These are phyloP conservation scores for Wickerhamomyces subpelliculosus DNA, from an alignment of 805 yeast genomes.

Conservation along the genomic window DNA sequence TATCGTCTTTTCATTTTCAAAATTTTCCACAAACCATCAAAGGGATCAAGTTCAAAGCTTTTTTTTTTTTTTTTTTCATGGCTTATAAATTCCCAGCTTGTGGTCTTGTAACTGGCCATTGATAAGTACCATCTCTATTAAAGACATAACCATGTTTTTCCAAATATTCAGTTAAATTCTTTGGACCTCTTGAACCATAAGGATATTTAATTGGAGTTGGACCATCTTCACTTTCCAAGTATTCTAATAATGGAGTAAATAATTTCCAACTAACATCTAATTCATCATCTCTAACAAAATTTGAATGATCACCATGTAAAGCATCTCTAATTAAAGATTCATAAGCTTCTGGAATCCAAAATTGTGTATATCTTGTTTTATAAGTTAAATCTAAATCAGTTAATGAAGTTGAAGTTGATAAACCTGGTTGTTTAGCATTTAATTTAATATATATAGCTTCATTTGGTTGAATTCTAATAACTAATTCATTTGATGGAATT, in stretches of 20 bases:
- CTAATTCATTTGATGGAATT: constrained; percentile 88
- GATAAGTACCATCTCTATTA: constrained; percentile 57
- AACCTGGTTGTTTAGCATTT: constrained; percentile 91
- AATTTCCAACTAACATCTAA: constrained; percentile 88
- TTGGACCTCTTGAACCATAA: constrained; percentile 91
- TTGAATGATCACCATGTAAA: constrained; percentile 87
- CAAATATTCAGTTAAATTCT: constrained; percentile 52
- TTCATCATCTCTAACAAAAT: constrained; percentile 97
- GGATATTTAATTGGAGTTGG: constrained; percentile 66
- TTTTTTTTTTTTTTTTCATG: constrained; percentile 17
- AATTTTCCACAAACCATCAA: too few relatives aligned
- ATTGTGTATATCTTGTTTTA: constrained; percentile 69
- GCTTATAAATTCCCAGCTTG: constrained; percentile 80
- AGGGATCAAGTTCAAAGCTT: too few relatives aligned
- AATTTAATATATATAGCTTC: constrained; percentile 92
- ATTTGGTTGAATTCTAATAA: constrained; percentile 88
- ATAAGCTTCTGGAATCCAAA: constrained; percentile 97
- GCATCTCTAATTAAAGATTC: constrained; percentile 93
- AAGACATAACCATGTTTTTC: constrained; percentile 67
- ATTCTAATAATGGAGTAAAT: constrained; percentile 84
- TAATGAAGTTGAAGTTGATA: constrained; percentile 70
- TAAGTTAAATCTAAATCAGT: constrained; percentile 91
- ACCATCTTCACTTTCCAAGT: constrained; percentile 64
- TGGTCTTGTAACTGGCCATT: constrained; percentile 83
- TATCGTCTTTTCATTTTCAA: too few relatives aligned